Evolutionary conservation across 1,284 basidiomycete genomes (phyloP).

Genomic region (Mycosarcoma mackinlayi): DNA sequence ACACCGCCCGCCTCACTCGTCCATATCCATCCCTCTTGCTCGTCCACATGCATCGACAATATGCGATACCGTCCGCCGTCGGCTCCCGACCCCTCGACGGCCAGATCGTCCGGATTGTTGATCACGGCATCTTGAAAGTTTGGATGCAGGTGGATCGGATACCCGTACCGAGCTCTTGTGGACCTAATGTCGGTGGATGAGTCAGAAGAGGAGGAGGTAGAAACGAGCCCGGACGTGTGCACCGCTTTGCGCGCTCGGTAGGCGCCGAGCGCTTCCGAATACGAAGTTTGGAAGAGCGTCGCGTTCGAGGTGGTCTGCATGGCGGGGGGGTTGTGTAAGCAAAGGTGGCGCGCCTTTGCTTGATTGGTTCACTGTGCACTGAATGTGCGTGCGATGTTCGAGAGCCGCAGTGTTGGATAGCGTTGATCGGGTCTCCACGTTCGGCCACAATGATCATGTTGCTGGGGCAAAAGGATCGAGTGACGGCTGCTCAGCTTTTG

Average conservation of each 20-base stretch:
- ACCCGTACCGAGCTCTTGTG: conserved; percentile 20
- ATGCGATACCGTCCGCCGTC: conserved; percentile 36
- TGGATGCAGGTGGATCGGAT: conserved; percentile 42
- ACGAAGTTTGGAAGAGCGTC: conserved; percentile 49
- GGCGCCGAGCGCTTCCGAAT: conserved; percentile 39
- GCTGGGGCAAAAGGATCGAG: too few relatives aligned
- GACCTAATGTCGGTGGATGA: not conserved
- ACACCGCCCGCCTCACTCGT: conserved; percentile 35
- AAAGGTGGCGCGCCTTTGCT: too few relatives aligned
- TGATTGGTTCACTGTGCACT: too few relatives aligned
- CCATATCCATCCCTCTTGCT: conserved; percentile 8
- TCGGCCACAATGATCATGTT: not conserved
- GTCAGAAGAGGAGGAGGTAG: conserved; percentile 1
- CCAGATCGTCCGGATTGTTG: conserved; percentile 11
- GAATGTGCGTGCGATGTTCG: not conserved
- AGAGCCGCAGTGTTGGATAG: too few relatives aligned
- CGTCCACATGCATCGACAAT: conserved; percentile 9
- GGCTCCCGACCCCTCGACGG: conserved; percentile 27
- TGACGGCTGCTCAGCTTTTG: not conserved
- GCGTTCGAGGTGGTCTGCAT: conserved; percentile 47
- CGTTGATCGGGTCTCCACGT: not conserved
- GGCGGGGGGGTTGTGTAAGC: too few relatives aligned
- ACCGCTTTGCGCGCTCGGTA: conserved; percentile 36
- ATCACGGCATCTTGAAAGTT: conserved; percentile 7
- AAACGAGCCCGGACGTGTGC: conserved; percentile 19